Evolutionary conservation across 495 filamentous ascomycete genomes (phyloP), one percentile per base, ranked within the genome.

Genomic region (Bacidia rubella): DNA sequence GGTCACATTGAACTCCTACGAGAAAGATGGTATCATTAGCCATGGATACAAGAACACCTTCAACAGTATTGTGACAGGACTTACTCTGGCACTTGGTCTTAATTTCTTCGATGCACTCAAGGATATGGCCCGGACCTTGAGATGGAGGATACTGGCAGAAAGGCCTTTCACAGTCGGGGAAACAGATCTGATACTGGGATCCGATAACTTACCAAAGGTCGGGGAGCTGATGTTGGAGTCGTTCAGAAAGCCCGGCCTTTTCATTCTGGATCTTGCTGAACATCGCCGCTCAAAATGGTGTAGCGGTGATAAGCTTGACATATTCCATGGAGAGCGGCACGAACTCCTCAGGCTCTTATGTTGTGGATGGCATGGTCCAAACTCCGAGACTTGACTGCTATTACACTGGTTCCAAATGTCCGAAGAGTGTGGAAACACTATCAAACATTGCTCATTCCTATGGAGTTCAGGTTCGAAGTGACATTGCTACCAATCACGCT

Each of bases 71-170:
- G 43, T 52, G n/a, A 62, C 59, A 11, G 38, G 45, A 12, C 38
- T 60, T 19, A 62, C 42, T 49, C 44, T 62, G n/a, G 51, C 42
- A 22, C 24, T 62, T 11, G 59, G 59, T 26, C 50, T 62, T 3
- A 62, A 60, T 26, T 60, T 62, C 19, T 54, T 60, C 12, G 59
- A 62, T 47, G 57, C 52, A n/a, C 57, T 62, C 43, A 62, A 62
- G 44, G 57, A 57, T 22, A 54, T 60, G 29, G 60, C 60, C 11
- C 60, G 51, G 42, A 51, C 53, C 17, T 21, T 58, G 11, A 45
- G 57, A 43, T 60, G 57, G 60, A 49, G 52, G 24, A 54, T 61
- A 10, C 46, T 61, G 19, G 57, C 57, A 5, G 26, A 53, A 7
- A 42, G 29, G 26, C 50, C 22, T 23, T 44, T 48, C 25, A 49